phyloP scores from a whole-genome alignment of 2,329 filamentous ascomycete species.

The Venturia asperata region DNA sequence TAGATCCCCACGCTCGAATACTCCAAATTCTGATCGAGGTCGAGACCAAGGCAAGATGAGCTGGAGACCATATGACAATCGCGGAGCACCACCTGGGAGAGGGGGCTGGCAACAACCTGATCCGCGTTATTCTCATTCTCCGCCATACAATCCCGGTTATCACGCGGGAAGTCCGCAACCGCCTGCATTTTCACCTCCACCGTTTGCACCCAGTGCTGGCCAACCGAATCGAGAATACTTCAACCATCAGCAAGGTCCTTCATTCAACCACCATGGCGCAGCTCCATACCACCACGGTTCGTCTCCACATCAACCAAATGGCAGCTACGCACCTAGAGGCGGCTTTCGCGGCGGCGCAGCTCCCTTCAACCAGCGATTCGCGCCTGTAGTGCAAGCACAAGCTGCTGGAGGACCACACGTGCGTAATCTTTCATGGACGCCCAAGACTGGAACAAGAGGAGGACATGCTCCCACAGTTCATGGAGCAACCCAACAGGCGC shows the following conservation, averaged over 20 bases:
- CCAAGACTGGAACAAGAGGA: constrained; percentile 48
- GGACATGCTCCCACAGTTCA: constrained; percentile 35
- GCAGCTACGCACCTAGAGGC: constrained; percentile 11
- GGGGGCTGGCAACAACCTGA: constrained; percentile 12
- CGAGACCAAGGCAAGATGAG: constrained; percentile 24
- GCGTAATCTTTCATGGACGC: constrained; percentile 66
- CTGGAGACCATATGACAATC: constrained; percentile 18
- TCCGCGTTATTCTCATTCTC: constrained; percentile 47
- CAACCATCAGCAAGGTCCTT: constrained; percentile 26
- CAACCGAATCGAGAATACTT: constrained; percentile 33
- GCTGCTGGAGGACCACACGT: constrained; percentile 46
- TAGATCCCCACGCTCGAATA: not conserved
- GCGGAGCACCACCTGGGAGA: constrained; percentile 9
- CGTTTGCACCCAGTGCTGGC: constrained; percentile 37
- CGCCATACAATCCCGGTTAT: constrained; percentile 47
- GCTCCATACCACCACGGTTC: constrained; percentile 15
- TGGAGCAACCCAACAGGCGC: constrained; percentile 23
- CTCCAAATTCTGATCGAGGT: constrained; percentile 20
- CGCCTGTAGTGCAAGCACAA: constrained; percentile 46
- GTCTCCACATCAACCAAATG: constrained; percentile 2
- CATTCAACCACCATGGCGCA: constrained; percentile 17
- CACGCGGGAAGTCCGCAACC: constrained; percentile 36
- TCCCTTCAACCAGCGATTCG: constrained; percentile 23
- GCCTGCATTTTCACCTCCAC: constrained; percentile 53
- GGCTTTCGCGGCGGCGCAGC: constrained; percentile 9